These are phyloP conservation scores for Lagenidium giganteum DNA, from an alignment of 352 stramenopile species.

Conservation along the genomic window DNA sequence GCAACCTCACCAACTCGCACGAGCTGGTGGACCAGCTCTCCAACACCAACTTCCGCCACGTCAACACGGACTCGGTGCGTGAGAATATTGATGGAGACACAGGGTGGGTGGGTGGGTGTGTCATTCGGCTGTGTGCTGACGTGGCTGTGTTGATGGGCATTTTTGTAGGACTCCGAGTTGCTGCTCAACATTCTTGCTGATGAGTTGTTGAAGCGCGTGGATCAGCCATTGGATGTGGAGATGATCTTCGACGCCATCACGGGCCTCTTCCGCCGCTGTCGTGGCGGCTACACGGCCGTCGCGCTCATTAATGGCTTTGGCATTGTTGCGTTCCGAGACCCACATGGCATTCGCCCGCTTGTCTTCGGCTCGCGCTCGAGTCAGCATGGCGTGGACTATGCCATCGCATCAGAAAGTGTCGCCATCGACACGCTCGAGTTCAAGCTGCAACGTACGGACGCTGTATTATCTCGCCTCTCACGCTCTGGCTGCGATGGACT, in stretches of 20 bases:
- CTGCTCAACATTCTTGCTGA: slow-evolving; percentile 99
- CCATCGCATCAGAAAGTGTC: slow-evolving; percentile 96
- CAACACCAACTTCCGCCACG: slow-evolving; percentile 92
- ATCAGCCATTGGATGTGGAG: slow-evolving; percentile 57
- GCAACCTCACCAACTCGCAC: slow-evolving; percentile 98
- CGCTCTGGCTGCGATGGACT: neutral
- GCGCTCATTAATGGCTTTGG: slow-evolving; percentile 97
- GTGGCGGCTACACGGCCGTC: slow-evolving; percentile 95
- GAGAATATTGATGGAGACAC: too few relatives aligned
- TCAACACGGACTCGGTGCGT: slow-evolving; percentile 95
- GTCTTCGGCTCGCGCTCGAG: slow-evolving; percentile 90
- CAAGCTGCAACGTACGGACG: slow-evolving; percentile 74
- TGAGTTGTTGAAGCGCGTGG: slow-evolving; percentile 86
- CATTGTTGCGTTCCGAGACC: slow-evolving; percentile 98
- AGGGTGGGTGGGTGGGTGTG: too few relatives aligned
- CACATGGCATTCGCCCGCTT: slow-evolving; percentile 96
- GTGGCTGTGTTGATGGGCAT: neutral
- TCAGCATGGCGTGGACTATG: slow-evolving; percentile 89
- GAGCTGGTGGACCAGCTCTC: slow-evolving; percentile 92
- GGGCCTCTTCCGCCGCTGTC: slow-evolving; percentile 93
- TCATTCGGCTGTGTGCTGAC: neutral
- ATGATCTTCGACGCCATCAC: slow-evolving; percentile 90
- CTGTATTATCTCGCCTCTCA: neutral
- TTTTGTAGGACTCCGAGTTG: slow-evolving; percentile 93
- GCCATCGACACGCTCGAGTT: slow-evolving; percentile 98